Evolutionary conservation across 2,329 filamentous ascomycete species (phyloP), one percentile per base, ranked within the genome.

Genomic region (Alternaria rosae): DNA sequence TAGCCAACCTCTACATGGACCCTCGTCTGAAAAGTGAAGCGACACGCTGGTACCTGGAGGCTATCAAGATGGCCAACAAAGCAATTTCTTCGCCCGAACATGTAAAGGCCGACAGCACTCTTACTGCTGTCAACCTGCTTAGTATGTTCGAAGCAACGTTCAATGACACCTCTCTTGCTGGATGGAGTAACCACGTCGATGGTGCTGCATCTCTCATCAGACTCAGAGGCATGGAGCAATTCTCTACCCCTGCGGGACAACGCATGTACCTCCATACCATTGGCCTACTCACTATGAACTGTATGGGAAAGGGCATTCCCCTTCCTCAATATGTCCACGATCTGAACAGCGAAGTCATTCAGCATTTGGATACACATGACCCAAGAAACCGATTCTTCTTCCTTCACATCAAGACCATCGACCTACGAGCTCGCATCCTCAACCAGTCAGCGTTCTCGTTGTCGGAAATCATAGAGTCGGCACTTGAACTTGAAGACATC

Each of bases 171-270:
- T 71, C 73, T 1, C 57, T 80, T 1, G 42, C 56, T n/a, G 74
- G 72, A 6, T 81, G 75, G 73, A 69, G 61, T 30, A 73, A 74
- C 28, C 79, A 81, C 55, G 73, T 81, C n/a, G 66, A 75, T 10
- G 79, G 79, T 17, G 74, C 76, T 0, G 68, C 74, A 2, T 73
- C 71, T 4, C 68, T 81, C 3, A 54, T 80, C 23, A 70, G 65
- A 21, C 56, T 78, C 48, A 73, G 79, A 13, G 78, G 78, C 3
- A 64, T 48, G 25, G 47, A 62, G 0, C 77, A 78, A 28, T 74
- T 78, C 25, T 32, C 59, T 1, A 75, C 74, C 1, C 65, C 68
- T 12, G 72, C 75, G 1, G 74, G 76, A 8, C 65, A 72, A 26
- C 62, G 76, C 9, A 74, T 78, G 75, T 78, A 75, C 51, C 57